Percentiles rank a stretch among this genome's conserved stretches.
Evolutionary conservation across 768 basidiomycete species (phyloP).

Genomic region (Dioszegia crocea): DNA sequence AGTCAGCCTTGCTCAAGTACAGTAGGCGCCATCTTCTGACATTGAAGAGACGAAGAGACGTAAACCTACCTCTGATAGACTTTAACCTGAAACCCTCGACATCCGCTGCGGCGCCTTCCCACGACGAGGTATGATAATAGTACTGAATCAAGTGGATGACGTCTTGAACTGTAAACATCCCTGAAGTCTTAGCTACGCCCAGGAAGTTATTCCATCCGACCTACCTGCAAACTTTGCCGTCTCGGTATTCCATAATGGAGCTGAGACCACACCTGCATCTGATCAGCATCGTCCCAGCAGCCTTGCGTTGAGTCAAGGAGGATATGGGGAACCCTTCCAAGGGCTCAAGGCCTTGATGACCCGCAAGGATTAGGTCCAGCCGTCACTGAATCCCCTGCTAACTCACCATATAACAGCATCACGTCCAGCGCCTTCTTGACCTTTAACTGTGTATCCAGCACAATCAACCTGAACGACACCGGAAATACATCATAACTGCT

Average conservation of each 20-base stretch:
- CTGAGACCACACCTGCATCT: conserved; percentile 82
- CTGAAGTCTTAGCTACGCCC: conserved; percentile 48
- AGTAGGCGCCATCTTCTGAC: not conserved
- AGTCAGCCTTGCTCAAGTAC: not conserved
- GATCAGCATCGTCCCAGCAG: too few relatives aligned
- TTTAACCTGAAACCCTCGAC: conserved; percentile 90
- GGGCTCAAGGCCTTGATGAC: not conserved
- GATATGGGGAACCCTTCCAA: too few relatives aligned
- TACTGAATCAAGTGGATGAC: conserved; percentile 99
- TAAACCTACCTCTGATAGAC: conserved; percentile 71
- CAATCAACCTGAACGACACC: conserved; percentile 91
- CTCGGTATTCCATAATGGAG: conserved; percentile 96
- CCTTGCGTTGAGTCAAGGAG: not conserved
- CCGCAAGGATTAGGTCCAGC: too few relatives aligned
- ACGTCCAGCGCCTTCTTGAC: conserved; percentile 79
- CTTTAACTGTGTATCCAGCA: conserved; percentile 90
- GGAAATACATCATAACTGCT: conserved; percentile 96
- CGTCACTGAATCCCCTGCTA: too few relatives aligned
- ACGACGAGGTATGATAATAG: conserved; percentile 81
- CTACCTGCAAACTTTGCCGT: conserved; percentile 71
- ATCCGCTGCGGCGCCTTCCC: conserved; percentile 78
- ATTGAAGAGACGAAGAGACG: not conserved
- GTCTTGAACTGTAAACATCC: conserved; percentile 99
- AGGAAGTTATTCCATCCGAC: conserved; percentile 15
- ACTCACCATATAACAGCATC: conserved; percentile 66